Percentiles rank a stretch among this genome's conserved stretches.
phyloP scores from a whole-genome alignment of 805 yeast genomes.

The Saturnispora quitensis region DNA sequence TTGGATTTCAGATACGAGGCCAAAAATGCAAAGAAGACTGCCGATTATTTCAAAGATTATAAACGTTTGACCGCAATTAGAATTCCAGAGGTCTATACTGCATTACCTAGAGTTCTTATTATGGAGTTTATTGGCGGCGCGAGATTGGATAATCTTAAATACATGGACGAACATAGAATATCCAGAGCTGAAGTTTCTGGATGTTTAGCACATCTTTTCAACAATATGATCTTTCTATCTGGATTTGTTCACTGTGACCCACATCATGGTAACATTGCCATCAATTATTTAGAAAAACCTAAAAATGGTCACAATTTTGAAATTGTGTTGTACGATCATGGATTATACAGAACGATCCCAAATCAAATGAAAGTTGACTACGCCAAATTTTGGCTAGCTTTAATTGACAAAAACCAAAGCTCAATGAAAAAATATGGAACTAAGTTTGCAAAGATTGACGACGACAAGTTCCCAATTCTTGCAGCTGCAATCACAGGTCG shows the following conservation, averaged over 20 bases:
- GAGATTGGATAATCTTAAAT: slow-evolving; percentile 68
- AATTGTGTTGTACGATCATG: slow-evolving; percentile 89
- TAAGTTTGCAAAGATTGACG: slow-evolving; percentile 67
- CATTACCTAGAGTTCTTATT: slow-evolving; percentile 62
- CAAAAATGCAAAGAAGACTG: slow-evolving; percentile 63
- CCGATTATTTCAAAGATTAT: slow-evolving; percentile 50
- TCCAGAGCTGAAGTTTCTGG: slow-evolving; percentile 70
- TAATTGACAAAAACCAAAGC: slow-evolving; percentile 59
- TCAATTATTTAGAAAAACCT: slow-evolving; percentile 36
- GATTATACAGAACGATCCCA: slow-evolving; percentile 80
- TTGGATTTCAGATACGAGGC: slow-evolving; percentile 86
- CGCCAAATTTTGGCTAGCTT: slow-evolving; percentile 87
- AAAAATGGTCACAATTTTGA: slow-evolving; percentile 65
- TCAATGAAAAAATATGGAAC: slow-evolving; percentile 68
- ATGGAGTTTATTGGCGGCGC: slow-evolving; percentile 86
- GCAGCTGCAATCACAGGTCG: slow-evolving; percentile 95
- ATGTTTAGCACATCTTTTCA: slow-evolving; percentile 84
- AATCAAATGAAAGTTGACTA: slow-evolving; percentile 69
- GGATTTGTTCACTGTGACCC: slow-evolving; percentile 95
- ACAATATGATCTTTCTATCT: slow-evolving; percentile 92
- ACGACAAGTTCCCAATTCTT: slow-evolving; percentile 72
- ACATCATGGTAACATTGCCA: slow-evolving; percentile 94
- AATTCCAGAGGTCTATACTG: slow-evolving; percentile 62
- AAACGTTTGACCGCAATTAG: slow-evolving; percentile 62
- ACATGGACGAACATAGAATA: slow-evolving; percentile 52